Base-by-base conservation (phyloP, 257 asterid species). In the Gentiana dahurica region DNA sequence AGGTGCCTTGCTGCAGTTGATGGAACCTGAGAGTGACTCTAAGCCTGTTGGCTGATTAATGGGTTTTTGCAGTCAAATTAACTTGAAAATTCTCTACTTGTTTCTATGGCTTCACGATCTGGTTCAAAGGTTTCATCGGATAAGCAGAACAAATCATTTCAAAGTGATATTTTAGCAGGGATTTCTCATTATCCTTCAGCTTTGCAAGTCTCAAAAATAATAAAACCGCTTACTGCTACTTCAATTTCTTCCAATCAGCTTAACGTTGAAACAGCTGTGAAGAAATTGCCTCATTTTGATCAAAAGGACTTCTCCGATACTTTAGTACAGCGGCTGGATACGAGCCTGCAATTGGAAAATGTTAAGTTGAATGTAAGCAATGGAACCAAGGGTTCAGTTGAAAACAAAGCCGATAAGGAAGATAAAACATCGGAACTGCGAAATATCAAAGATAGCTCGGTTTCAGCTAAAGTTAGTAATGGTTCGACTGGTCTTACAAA, bases 81-180 rank as follows among this genome's bases (percentile, higher is more conserved):
- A 59, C 55, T 59, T 51, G 10, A 56, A 5, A 51, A 63, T 46
- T 54, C 52, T 58, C n/a, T 45, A 41, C 50, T 57, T 48, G 4
- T n/a, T 63, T 60, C 72, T 36, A 86, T 86, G 95, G 88, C 95
- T 65, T 70, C 94, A 49, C 80, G 81, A 68, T 72, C 80, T 67
- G 75, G 71, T 60, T 51, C 72, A 35, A 79, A 76, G 70, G 65
- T 73, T 64, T 82, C 79, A 3, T 5, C 59, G 60, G 88, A 63
- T 43, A 67, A 57, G 68, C 85, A 66, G 48, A 76, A 61, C 47
- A 71, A 77, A 49, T 55, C 71, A 37, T 60, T 66, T 57, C 66
- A 70, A 51, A 65, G 65, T 62, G 81, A 80, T 51, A 64, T 68
- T 48, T 49, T 59, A 56, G 75, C 70, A 54, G 68, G 78, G 45